These are phyloP conservation scores for Apiospora aurea DNA, from an alignment of 2,329 filamentous ascomycete species.

Conservation along the genomic window DNA sequence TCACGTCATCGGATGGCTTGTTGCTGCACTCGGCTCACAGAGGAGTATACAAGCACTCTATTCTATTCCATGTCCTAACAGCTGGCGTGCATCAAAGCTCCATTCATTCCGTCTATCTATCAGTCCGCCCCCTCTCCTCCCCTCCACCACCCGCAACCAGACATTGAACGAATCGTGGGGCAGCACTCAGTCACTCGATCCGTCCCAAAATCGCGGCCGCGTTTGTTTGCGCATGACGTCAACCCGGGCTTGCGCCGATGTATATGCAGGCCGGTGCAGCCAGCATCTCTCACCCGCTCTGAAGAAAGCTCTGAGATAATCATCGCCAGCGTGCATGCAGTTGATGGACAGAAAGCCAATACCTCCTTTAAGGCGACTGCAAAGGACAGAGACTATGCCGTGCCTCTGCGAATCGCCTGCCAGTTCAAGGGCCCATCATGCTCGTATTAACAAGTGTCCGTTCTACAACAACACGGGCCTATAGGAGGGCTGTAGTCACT, in stretches of 20 bases:
- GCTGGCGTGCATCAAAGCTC: constrained; percentile 1
- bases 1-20: neutral
- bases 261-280: neutral
- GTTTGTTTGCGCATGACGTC: constrained; percentile 8
- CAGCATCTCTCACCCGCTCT: neutral
- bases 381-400: neutral
- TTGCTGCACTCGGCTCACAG: neutral
- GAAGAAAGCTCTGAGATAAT: neutral
- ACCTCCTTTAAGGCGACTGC: neutral
- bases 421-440: neutral
- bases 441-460: neutral
- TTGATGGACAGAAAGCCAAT: neutral
- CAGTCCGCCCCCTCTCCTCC: neutral
- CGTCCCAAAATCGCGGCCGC: neutral
- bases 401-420: neutral
- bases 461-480: neutral
- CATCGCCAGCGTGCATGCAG: constrained; percentile 6
- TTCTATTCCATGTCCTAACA: neutral
- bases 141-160: neutral
- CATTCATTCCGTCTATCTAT: neutral
- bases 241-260: neutral
- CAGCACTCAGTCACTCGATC: neutral
- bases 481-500: neutral
- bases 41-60: neutral
- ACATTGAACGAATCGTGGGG: constrained; percentile 11